Evolutionary conservation across 2,329 filamentous ascomycete species (phyloP).

Genomic region (Diaporthe citri): DNA sequence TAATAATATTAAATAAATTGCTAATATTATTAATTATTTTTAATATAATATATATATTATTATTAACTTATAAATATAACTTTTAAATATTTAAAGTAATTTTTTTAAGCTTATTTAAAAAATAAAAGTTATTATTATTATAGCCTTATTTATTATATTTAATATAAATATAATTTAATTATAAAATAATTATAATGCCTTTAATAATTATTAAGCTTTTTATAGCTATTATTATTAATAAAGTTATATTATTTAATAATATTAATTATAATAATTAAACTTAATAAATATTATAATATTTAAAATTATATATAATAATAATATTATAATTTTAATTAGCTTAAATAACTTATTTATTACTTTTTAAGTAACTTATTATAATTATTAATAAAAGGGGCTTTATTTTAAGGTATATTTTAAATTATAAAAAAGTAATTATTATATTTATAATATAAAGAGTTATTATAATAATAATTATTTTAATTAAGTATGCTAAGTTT

Average conservation of each 20-base stretch:
- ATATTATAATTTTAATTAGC: no score
- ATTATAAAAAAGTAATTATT: not conserved
- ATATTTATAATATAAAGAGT: not conserved
- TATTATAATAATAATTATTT: not conserved
- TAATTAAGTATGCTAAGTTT: not conserved
- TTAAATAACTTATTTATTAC: not conserved
- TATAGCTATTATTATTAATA: not conserved
- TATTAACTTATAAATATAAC: not conserved
- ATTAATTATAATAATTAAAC: not conserved
- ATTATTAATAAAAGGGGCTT: not conserved
- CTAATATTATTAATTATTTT: not conserved
- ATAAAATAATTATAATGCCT: not conserved
- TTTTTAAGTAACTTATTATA: not conserved
- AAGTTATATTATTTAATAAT: not conserved
- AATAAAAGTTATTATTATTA: not conserved
- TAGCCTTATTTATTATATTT: not conserved
- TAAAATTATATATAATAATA: constrained; percentile 4
- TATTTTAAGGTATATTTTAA: not conserved
- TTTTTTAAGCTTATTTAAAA: not conserved
- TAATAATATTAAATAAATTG: not conserved
- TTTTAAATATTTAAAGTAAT: not conserved
- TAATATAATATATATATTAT: not conserved
- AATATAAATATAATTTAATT: not conserved
- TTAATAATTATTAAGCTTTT: not conserved
- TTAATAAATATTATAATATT: not conserved